Evolutionary conservation across 2,329 filamentous ascomycete species (phyloP), one percentile per base, ranked within the genome.

Genomic region (Fusarium foetens): DNA sequence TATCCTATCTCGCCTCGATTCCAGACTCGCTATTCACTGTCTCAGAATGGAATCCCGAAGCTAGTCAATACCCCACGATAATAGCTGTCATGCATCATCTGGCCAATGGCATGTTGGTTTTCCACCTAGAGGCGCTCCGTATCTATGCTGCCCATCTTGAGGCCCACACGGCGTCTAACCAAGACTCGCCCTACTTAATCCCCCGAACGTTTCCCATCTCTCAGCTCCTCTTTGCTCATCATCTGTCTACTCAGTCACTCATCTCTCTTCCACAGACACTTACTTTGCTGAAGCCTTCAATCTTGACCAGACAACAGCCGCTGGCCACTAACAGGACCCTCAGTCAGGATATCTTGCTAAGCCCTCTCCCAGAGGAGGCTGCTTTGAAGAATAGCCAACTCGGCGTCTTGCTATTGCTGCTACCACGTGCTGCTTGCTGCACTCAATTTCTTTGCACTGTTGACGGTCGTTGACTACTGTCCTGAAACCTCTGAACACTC

Each of bases 331-430:
- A 74, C 66, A 72, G 59, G 63, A 70, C 66, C 62, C 66, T 68
- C 54, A 42, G 63, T 74, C 63, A 76, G 74, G 66, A 74, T 66
- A 63, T 74, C 75, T 76, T 73, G 62, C 74, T 62, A 73, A 66
- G 68, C 52, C 65, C 58, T 68, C 72, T 70, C 63, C 66, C 46
- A 25, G 43, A 52, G 58, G 67, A 71, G 73, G 59, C 41, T 66
- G 72, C 74, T 73, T 66, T 60, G 74, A 74, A 77, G 74, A 77
- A 73, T 49, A 72, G 63, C 75, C 68, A 73, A 61, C 66, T 75
- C 60, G 41, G 61, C 63, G 75, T 75, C 70, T 77, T 77, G 72
- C 70, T 73, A 62, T 70, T 74, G 62, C 61, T 70, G 64, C 64
- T 71, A 66, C 63, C 58, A 68, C 58, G 67, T 72, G 71, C 66